phyloP scores from a whole-genome alignment of 2,329 filamentous ascomycete species.

The Xylaria sp. region DNA sequence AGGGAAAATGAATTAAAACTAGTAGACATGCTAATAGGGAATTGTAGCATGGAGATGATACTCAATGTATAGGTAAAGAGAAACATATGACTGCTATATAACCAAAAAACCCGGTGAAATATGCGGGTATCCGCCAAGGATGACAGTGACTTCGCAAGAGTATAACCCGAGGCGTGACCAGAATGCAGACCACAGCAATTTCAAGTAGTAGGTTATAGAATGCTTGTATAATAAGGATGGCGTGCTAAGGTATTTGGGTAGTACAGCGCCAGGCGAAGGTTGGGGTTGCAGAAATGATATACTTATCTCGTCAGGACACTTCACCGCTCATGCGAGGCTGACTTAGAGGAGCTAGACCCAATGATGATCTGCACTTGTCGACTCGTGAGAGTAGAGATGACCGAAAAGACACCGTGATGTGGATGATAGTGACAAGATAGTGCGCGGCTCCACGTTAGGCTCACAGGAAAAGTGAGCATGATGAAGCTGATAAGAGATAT shows the following conservation, averaged over 20 bases:
- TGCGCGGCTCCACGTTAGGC: slow-evolving; percentile 24
- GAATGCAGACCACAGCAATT: slow-evolving; percentile 14
- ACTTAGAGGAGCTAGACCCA: slow-evolving; percentile 31
- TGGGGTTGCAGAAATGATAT: slow-evolving; percentile 21
- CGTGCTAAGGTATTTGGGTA: slow-evolving; percentile 19
- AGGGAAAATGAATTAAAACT: slow-evolving; percentile 6
- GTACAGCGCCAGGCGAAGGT: slow-evolving; percentile 16
- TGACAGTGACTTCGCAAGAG: slow-evolving; percentile 22
- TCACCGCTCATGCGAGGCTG: slow-evolving; percentile 29
- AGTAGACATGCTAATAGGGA: neutral
- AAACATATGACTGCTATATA: slow-evolving; percentile 36
- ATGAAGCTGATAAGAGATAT: slow-evolving; percentile 36
- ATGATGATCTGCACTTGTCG: slow-evolving; percentile 33
- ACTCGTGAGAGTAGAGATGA: slow-evolving; percentile 28
- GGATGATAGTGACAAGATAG: slow-evolving; percentile 40
- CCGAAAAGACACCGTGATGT: slow-evolving; percentile 43
- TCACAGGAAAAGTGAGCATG: slow-evolving; percentile 19
- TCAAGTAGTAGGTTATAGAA: slow-evolving; percentile 15
- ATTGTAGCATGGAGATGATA: slow-evolving; percentile 14
- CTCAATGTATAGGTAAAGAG: slow-evolving; percentile 17
- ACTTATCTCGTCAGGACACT: slow-evolving; percentile 20
- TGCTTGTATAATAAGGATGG: slow-evolving; percentile 15
- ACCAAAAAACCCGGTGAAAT: slow-evolving; percentile 25
- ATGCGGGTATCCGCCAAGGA: slow-evolving; percentile 32
- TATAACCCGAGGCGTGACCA: slow-evolving; percentile 23